Evolutionary conservation across 192 early-diverging fungal species (phyloP), one percentile per base, ranked within the genome.

Genomic region (Coemansia sp.): DNA sequence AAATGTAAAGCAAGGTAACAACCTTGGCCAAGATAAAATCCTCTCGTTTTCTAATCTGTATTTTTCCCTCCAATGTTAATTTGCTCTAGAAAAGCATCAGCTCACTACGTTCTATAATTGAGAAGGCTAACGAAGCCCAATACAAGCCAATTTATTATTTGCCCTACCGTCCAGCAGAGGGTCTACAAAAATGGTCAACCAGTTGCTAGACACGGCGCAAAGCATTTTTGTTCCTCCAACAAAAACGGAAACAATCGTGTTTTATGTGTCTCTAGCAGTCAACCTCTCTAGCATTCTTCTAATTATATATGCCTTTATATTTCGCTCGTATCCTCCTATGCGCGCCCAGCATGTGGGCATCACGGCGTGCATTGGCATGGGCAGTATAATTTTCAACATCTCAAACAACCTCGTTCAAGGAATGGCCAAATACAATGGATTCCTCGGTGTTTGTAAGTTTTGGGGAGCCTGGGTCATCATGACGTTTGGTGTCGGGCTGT

Each of bases 261-360:
- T 75, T 14, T 75, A 46, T 46, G 40, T 70, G 19, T 70, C 74
- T 11, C 55, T 75, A 3, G 74, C 36, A 9, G 34, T 75, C 29
- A 70, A 70, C 54, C 64, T 75, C 3, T 61, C 68, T 5, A 70
- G 59, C 2, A 56, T 75, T 29, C 25, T 75, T 32, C 74, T 65
- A 9, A 61, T 75, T 29, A 9, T 35, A n/a, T 75, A 75, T 75
- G 67, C 68, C 14, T 58, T 70, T 29, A 43, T 49, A 38, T 75
- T 63, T 64, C 63, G 74, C 11, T 42, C n/a, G 25, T 75, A 66
- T 41, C 74, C 74, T 43, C 74, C 74, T 32, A 75, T 75, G 68
- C 56, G 62, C 17, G 74, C 74, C 22, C 74, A 75, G 64, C 74
- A 75, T 67, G 74, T 75, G 41, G 74, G 68, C 8, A 75, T 75